Conservation (phyloP, 225 moss, liverwort and hornwort genomes). For the Marchantia polymorpha region DNA sequence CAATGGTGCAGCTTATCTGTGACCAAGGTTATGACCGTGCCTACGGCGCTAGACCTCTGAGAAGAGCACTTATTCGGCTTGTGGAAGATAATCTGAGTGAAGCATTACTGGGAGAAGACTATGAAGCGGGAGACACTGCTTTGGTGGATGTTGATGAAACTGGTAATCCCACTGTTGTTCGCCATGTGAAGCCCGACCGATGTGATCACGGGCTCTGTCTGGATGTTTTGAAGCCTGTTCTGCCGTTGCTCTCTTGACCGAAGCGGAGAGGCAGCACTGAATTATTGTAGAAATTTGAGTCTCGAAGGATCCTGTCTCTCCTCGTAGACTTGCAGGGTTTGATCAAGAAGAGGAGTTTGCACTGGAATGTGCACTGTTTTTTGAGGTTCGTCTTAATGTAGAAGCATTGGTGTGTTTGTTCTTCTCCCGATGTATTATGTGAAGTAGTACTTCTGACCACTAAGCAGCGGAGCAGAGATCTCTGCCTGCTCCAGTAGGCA, state of each 20-base stretch:
- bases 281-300: not conserved
- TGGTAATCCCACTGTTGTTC: slow-evolving; percentile 73
- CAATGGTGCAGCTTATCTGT: slow-evolving; percentile 83
- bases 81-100: slow-evolving; percentile 92
- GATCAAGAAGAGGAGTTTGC: not conserved
- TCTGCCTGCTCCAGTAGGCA: not conserved
- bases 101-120: slow-evolving; percentile 70
- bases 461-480: too few species aligned
- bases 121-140: slow-evolving; percentile 85
- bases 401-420: not conserved
- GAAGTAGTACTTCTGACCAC: not conserved
- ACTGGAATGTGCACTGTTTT: slow-evolving; percentile 3
- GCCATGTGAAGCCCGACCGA: slow-evolving; percentile 77
- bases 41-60: slow-evolving; percentile 86
- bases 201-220: slow-evolving; percentile 86
- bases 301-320: not conserved
- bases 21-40: slow-evolving; percentile 92
- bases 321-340: not conserved
- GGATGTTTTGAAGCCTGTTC: slow-evolving; percentile 64
- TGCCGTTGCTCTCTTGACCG: slow-evolving; percentile 6
- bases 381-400: not conserved
- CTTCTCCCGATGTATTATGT: not conserved
- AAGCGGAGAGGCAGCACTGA: not conserved
- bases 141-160: slow-evolving; percentile 82
- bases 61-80: slow-evolving; percentile 72